Conservation (phyloP, 2,329 filamentous ascomycete genomes). For the Fusarium aywerte region DNA sequence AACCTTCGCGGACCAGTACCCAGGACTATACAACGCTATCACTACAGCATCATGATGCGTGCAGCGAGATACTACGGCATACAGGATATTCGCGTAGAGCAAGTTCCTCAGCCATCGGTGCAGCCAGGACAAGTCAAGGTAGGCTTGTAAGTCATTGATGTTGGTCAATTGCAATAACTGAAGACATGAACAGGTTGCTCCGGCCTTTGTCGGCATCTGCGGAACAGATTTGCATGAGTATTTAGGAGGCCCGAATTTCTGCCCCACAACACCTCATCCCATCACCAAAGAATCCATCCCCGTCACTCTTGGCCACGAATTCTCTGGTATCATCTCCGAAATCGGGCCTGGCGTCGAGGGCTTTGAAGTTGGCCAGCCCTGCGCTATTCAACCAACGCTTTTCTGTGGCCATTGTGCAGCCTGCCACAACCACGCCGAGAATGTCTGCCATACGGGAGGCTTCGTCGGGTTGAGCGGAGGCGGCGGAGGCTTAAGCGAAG, state of each 20-base stretch:
- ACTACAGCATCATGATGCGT: constrained; percentile 60
- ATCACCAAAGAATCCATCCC: constrained; percentile 68
- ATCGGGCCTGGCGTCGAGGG: constrained; percentile 62
- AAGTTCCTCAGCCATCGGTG: constrained; percentile 59
- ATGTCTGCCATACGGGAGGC: constrained; percentile 64
- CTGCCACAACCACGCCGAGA: constrained; percentile 63
- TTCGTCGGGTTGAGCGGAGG: constrained; percentile 54
- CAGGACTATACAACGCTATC: constrained; percentile 1
- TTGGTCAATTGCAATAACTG: background rate
- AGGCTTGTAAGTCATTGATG: fast-evolving
- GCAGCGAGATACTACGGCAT: constrained; percentile 66
- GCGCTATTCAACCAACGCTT: constrained; percentile 69
- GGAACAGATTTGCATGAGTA: constrained; percentile 52
- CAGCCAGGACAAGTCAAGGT: constrained; percentile 61
- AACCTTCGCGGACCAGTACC: background rate
- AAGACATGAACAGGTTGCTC: constrained; percentile 34
- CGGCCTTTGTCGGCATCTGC: constrained; percentile 62
- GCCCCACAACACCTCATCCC: constrained; percentile 64
- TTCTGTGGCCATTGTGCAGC: constrained; percentile 66
- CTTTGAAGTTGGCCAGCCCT: constrained; percentile 65
- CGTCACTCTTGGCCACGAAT: constrained; percentile 72
- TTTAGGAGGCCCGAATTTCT: constrained; percentile 49
- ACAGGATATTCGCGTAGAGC: constrained; percentile 65
- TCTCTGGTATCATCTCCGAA: constrained; percentile 68
- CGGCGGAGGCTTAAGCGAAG: constrained; percentile 66